Conservation (phyloP, 164 flowering plant species). For the Chimonanthus salicifolius region DNA sequence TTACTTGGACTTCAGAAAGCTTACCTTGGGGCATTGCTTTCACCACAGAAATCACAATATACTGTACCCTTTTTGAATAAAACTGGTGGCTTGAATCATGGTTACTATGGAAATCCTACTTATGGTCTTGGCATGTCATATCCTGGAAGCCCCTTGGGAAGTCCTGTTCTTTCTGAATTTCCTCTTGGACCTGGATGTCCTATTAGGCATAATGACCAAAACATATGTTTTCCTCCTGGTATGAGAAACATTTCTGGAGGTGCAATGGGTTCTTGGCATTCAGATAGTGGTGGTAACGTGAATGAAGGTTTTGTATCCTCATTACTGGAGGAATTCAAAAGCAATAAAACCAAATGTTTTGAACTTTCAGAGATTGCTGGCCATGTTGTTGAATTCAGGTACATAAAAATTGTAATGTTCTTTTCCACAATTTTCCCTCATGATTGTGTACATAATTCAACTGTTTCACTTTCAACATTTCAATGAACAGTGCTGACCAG, state of each 20-base stretch:
- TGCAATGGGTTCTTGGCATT: constrained; percentile 63
- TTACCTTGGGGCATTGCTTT: constrained; percentile 49
- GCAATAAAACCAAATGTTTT: constrained; percentile 78
- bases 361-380: constrained; percentile 88
- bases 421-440: neutral
- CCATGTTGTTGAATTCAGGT: constrained; percentile 96
- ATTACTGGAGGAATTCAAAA: constrained; percentile 80
- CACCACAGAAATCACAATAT: constrained; percentile 69
- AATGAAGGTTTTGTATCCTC: constrained; percentile 66
- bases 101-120: constrained; percentile 54
- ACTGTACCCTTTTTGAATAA: constrained; percentile 46
- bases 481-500: constrained; percentile 77
- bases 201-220: constrained; percentile 47
- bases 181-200: constrained; percentile 63
- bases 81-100: constrained; percentile 43
- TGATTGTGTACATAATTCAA: neutral
- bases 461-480: constrained; percentile 4
- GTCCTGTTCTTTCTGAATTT: constrained; percentile 53
- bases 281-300: constrained; percentile 43
- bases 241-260: constrained; percentile 59
- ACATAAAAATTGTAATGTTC: constrained; percentile 2
- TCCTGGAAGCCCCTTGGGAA: constrained; percentile 56
- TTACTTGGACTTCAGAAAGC: constrained; percentile 66
- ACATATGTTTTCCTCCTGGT: constrained; percentile 58
- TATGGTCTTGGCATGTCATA: constrained; percentile 66